These are phyloP conservation scores for Trypanosoma brucei DNA, from an alignment of 208 protist species.

Conservation along the genomic window DNA sequence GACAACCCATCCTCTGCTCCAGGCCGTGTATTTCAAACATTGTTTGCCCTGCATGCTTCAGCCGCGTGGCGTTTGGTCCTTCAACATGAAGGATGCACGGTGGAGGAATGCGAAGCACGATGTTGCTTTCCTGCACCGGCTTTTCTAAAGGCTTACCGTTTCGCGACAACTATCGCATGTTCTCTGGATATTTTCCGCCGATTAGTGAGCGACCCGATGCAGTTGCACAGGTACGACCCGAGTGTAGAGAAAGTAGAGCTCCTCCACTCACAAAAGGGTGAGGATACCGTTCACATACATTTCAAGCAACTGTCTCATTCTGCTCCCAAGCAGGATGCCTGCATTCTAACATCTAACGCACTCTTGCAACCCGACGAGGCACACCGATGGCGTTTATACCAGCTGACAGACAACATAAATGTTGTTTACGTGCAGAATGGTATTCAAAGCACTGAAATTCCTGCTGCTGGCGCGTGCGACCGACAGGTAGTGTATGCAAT, in stretches of 20 bases:
- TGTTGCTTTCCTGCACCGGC: conserved; percentile 4
- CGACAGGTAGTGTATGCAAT: conserved; percentile 22
- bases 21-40: conserved; percentile 1
- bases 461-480: conserved; percentile 15
- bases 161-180: conserved; percentile 18
- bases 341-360: conserved; percentile 1
- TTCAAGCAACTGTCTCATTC: conserved; percentile 3
- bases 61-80: conserved; percentile 1
- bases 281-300: conserved; percentile 9
- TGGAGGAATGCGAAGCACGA: conserved; percentile 20
- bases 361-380: conserved; percentile 10
- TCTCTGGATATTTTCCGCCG: conserved; percentile 17
- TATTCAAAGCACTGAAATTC: conserved; percentile 6
- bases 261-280: conserved; percentile 3
- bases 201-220: conserved; percentile 21
- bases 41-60: conserved; percentile 7
- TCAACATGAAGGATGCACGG: conserved; percentile 13
- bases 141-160: conserved; percentile 19
- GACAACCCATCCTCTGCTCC: neutral
- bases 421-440: conserved; percentile 17
- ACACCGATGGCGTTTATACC: neutral
- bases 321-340: conserved; percentile 9
- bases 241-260: conserved; percentile 3
- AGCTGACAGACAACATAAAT: neutral
- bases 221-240: conserved; percentile 14